Conservation (phyloP, 352 stramenopile genomes). For the Globisporangium echinulatum region DNA sequence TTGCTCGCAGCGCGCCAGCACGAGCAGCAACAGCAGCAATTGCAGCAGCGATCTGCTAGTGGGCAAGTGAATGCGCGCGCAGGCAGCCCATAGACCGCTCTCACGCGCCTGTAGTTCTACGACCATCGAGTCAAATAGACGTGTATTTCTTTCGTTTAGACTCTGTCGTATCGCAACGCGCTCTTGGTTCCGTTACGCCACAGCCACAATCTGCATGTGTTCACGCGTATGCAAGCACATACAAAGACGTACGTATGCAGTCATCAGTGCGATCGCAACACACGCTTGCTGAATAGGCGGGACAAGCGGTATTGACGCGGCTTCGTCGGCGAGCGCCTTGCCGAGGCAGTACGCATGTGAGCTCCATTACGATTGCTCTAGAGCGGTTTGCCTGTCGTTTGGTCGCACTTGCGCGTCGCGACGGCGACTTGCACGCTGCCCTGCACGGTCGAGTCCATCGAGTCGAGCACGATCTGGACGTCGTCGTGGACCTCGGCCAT, state of each 20-base stretch:
- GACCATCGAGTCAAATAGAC: not conserved
- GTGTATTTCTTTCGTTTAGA: not conserved
- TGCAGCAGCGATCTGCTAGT: not conserved
- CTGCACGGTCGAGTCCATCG: constrained; percentile 19
- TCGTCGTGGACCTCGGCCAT: constrained; percentile 2
- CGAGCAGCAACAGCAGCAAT: constrained; percentile 11
- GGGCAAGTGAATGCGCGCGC: not conserved
- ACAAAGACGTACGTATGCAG: not conserved
- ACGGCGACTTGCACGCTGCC: constrained; percentile 21
- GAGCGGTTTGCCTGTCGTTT: constrained; percentile 3
- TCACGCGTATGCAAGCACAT: not conserved
- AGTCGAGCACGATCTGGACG: constrained; percentile 25
- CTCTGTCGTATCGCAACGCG: not conserved
- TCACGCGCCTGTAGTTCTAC: not conserved
- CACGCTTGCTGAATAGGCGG: not conserved
- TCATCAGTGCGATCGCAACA: not conserved
- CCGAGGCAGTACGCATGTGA: too few relatives aligned
- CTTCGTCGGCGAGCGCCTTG: not conserved
- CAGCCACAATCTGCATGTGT: not conserved
- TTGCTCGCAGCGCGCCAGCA: constrained; percentile 34
- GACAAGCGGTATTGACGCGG: not conserved
- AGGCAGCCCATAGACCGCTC: not conserved
- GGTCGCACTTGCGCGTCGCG: constrained; percentile 11
- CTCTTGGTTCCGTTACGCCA: too few relatives aligned
- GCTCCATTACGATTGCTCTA: not conserved